Base-by-base conservation (phyloP, 2,329 filamentous ascomycete species). In the Pseudocercospora fuligena region DNA sequence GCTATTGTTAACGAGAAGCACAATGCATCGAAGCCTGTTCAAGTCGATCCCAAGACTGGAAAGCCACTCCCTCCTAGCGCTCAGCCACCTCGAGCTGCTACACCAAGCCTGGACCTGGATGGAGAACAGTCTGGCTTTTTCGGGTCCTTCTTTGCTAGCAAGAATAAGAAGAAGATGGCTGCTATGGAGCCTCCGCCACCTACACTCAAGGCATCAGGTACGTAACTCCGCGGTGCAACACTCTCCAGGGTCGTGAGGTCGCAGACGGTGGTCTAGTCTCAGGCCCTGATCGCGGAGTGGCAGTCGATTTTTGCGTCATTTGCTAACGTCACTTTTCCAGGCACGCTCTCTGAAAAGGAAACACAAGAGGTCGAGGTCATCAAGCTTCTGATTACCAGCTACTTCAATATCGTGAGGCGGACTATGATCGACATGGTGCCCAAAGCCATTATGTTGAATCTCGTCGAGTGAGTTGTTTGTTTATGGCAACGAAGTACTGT, bases 121-220 rank as follows among this genome's bases (percentile, higher is more conserved):
- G 81, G 83, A 77, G 76, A 79, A 16, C 75, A 86, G 67, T 66
- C 67, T 36, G 93, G 94, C 43, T 99, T 99, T 87, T 99, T 99
- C 75, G 95, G 95, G 73, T 97, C 92, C 76, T 99, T 99, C 87
- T 99, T 97, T 78, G 93, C 95, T 11, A 94, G 92, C 77, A 99
- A 98, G 88, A 99, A 98, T 84, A 99, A 98, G 89, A 99, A 99
- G 88, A 98, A 97, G 90, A 96, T 97, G 83, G 95, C 95, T n/a
- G 94, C 94, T 57, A 99, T 99, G 95, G 95, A 99, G 79, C 86
- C 95, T 14, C n/a, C n/a, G n/a, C n/a, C n/a, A n/a, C n/a, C n/a
- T n/a, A n/a, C n/a, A n/a, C n/a, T n/a, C n/a, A n/a, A n/a, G n/a
- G n/a, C n/a, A n/a, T n/a, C n/a, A n/a, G n/a, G 40, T 43, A 43